Evolutionary conservation across 148 eudicot genomes (phyloP), one percentile per base, ranked within the genome.

Genomic region (Spergularia marina): DNA sequence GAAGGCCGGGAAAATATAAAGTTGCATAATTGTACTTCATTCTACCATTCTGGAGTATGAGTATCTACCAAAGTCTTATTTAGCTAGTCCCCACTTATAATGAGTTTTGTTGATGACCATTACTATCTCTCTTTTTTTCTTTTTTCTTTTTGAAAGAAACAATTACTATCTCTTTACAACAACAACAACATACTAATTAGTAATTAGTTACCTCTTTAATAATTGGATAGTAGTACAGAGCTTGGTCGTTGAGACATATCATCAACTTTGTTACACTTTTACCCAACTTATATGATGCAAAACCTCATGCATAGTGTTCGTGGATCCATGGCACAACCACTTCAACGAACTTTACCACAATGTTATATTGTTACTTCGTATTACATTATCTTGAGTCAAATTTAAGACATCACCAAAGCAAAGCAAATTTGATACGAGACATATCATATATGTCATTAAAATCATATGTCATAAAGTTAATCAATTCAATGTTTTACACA

Each of bases 221-320:
- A 3, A 67, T 67, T 66, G 12, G 53, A 23, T 23, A 23, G n/a
- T 10, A 25, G 2, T 44, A 73, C 30, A 13, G 68, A 73, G 12
- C n/a, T n/a, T n/a, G n/a, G n/a, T 61, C 49, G 16, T 62, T 62
- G 44, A 52, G 57, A 52, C 69, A 52, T 1, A 34, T 63, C 69
- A 62, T 53, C 60, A 18, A 58, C 44, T 62, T 63, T 49, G 53
- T 73, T 14, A 25, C 44, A 18, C 52, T 71, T 55, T 54, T 54
- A 9, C 16, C 52, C 0, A 18, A 2, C 16, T 54, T 7, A 51
- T 53, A 25, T 36, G 6, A 71, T 71, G 74, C 64, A 56, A 36
- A 47, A 41, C 49, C 3, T 68, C 71, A 7, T 68, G 21, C 70
- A n/a, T n/a, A 66, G 16, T 62, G 66, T 30, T 58, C 18, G 8